These are phyloP conservation scores for Piper betle DNA, from an alignment of 164 flowering plant species.

Conservation along the genomic window DNA sequence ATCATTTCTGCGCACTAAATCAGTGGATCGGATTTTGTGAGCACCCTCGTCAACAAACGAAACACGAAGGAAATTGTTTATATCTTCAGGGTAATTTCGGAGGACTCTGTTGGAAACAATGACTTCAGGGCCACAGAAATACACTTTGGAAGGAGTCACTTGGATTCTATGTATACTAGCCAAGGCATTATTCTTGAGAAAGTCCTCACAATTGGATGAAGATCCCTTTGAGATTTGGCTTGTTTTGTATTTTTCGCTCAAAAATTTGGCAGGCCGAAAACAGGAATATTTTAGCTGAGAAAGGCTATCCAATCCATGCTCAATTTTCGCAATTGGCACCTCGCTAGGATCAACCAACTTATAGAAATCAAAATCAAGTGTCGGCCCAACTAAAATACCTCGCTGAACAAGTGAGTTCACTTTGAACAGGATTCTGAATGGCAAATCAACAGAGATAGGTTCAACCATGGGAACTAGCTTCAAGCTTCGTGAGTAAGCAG, in stretches of 20 bases:
- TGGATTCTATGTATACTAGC: constrained; percentile 63
- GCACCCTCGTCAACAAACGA: constrained; percentile 75
- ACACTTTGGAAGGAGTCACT: constrained; percentile 65
- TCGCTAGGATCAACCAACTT: constrained; percentile 37
- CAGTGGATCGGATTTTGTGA: constrained; percentile 46
- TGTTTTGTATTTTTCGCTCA: constrained; percentile 32
- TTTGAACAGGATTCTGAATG: constrained; percentile 51
- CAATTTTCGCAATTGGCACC: constrained; percentile 20
- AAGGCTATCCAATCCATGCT: constrained; percentile 54
- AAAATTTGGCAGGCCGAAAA: constrained; percentile 67
- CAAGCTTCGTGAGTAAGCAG: constrained; percentile 20
- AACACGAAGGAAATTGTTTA: constrained; percentile 67
- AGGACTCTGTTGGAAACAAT: constrained; percentile 69
- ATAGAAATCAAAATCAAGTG: constrained; percentile 40
- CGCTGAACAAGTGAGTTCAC: constrained; percentile 54
- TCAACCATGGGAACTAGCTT: constrained; percentile 55
- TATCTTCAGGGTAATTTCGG: constrained; percentile 30
- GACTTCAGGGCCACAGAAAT: constrained; percentile 68
- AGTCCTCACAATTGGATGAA: constrained; percentile 17
- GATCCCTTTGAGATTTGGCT: constrained; percentile 10
- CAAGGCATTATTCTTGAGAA: constrained; percentile 48
- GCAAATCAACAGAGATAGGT: constrained; percentile 37
- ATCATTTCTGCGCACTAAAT: constrained; percentile 29
- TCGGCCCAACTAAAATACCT: constrained; percentile 59
- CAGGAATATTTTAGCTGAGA: constrained; percentile 53